Evolutionary conservation across 108 stramenopile genomes (phyloP).

Genomic region (Skeletonema potamos): DNA sequence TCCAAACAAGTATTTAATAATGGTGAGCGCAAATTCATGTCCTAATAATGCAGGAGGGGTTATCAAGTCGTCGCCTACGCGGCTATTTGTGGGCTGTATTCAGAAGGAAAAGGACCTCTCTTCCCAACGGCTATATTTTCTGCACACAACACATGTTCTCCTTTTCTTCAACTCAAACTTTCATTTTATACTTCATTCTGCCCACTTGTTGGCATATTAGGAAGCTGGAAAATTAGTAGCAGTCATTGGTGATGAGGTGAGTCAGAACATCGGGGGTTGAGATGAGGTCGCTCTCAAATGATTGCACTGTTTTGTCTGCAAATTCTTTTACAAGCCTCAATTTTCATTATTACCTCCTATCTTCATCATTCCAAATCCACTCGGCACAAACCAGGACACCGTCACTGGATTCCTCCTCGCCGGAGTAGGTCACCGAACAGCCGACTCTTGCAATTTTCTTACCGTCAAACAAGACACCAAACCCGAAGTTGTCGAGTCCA

Average conservation of each 20-base stretch:
- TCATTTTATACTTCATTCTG: not conserved
- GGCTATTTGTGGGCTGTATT: not conserved
- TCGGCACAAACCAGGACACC: conserved; percentile 77
- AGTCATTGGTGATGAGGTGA: conserved; percentile 90
- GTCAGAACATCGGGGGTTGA: conserved; percentile 1
- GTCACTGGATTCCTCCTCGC: conserved; percentile 98
- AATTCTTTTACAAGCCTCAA: not conserved
- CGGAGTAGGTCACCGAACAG: conserved; percentile 95
- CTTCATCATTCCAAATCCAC: not conserved
- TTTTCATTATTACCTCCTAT: not conserved
- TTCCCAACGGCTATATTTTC: not conserved
- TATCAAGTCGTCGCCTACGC: not conserved
- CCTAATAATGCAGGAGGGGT: not conserved
- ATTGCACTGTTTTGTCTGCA: not conserved
- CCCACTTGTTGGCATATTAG: conserved; percentile 25
- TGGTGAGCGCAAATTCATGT: not conserved
- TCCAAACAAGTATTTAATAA: not conserved
- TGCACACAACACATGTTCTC: not conserved
- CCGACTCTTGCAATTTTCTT: conserved; percentile 94
- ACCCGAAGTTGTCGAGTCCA: conserved; percentile 70
- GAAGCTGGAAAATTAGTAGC: conserved; percentile 92
- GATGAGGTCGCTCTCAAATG: not conserved
- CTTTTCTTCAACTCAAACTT: not conserved
- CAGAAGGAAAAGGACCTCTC: not conserved
- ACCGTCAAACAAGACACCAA: conserved; percentile 91